These are phyloP conservation scores for Erysimum pusillum DNA, from an alignment of 441 rosid genomes.

Conservation along the genomic window DNA sequence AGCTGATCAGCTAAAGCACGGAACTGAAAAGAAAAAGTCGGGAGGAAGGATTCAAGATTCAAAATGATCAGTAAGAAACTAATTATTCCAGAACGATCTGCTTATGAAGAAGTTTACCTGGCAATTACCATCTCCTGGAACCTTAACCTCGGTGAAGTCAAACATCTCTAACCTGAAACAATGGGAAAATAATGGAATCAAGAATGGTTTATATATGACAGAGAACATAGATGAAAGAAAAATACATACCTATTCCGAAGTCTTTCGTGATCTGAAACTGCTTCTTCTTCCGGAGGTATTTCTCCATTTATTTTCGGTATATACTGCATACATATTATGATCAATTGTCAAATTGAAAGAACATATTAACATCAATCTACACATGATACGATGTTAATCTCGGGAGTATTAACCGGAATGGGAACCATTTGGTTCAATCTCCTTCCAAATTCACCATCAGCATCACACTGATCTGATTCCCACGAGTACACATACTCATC, in stretches of 20 bases:
- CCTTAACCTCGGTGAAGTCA: slow-evolving; percentile 62
- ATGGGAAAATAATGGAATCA: slow-evolving; percentile 20
- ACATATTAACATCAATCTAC: background rate
- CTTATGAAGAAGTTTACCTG: slow-evolving; percentile 54
- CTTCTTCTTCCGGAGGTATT: slow-evolving; percentile 79
- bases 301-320: slow-evolving; percentile 78
- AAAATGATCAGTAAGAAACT: slow-evolving; percentile 14
- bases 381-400: background rate
- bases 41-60: slow-evolving; percentile 13
- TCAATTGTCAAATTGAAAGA: background rate
- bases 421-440: slow-evolving; percentile 71
- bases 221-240: slow-evolving; percentile 4
- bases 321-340: slow-evolving; percentile 54
- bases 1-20: slow-evolving; percentile 90
- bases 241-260: slow-evolving; percentile 58
- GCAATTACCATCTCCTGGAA: slow-evolving; percentile 76
- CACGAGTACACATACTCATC: slow-evolving; percentile 61
- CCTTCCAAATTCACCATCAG: slow-evolving; percentile 64
- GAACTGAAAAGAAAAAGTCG: slow-evolving; percentile 56
- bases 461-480: slow-evolving; percentile 59
- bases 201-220: slow-evolving; percentile 5
- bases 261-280: slow-evolving; percentile 79
- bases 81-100: background rate
- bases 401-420: slow-evolving; percentile 55
- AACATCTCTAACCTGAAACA: slow-evolving; percentile 58